phyloP scores from a whole-genome alignment of 371 early-diverging fungal genomes.

The Nosema muscidifuracis region DNA sequence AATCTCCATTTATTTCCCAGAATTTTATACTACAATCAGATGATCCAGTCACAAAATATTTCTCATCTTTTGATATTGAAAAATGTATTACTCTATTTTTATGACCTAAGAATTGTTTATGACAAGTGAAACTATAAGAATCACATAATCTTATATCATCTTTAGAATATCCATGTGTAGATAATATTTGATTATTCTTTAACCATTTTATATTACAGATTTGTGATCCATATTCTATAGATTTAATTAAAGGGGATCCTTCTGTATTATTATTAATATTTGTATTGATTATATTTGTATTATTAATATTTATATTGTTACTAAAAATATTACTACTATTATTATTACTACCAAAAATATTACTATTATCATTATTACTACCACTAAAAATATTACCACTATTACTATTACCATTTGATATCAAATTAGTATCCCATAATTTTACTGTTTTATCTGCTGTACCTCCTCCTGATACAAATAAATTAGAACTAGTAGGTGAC shows the following conservation, averaged over 20 bases:
- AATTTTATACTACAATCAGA: slow-evolving; percentile 59
- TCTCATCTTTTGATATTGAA: slow-evolving; percentile 55
- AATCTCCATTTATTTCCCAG: slow-evolving; percentile 55
- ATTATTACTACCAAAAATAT: no score
- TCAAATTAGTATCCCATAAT: slow-evolving; percentile 50
- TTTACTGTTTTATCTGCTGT: slow-evolving; percentile 63
- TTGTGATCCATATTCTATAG: slow-evolving; percentile 58
- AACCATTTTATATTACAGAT: slow-evolving; percentile 62
- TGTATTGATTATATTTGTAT: no score
- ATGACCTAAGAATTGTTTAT: slow-evolving; percentile 54
- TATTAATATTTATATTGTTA: no score
- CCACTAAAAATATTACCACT: no score
- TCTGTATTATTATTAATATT: no score
- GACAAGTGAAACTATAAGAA: slow-evolving; percentile 12
- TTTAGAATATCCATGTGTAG: slow-evolving; percentile 64
- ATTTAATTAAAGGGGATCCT: slow-evolving; percentile 40
- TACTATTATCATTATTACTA: no score
- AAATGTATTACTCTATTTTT: slow-evolving; percentile 63
- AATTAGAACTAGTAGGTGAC: slow-evolving; percentile 44
- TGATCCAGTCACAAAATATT: slow-evolving; percentile 62
- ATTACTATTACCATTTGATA: neutral
- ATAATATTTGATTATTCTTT: slow-evolving; percentile 55
- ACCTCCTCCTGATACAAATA: slow-evolving; percentile 61
- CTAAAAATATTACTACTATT: no score
- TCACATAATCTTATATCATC: slow-evolving; percentile 59